Evolutionary conservation across 2,329 filamentous ascomycete species (phyloP), one percentile per base, ranked within the genome.

Genomic region (Rhytidhysteron rufulum): DNA sequence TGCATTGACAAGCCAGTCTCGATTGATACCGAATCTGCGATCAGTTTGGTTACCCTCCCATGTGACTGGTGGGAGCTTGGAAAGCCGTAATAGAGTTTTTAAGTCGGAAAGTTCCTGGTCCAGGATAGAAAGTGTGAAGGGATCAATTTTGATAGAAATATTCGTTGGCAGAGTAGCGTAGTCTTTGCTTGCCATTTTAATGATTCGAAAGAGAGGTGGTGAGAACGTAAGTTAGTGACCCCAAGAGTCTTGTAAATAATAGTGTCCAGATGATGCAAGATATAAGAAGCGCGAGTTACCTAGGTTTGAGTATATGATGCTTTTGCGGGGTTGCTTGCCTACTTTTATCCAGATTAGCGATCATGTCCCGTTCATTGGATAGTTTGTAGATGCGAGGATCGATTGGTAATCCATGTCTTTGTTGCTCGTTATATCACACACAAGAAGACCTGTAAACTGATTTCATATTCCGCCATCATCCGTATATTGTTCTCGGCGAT

Each of bases 11-110:
- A 66, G 52, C 63, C 63, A 66, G 49, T 57, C 48, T 44, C 44
- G 57, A 0, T 57, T 55, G 7, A 65, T 60, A 10, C 61, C 57
- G 30, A 49, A 58, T 25, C 46, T 42, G 16, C 54, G 32, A 34
- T 56, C 56, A 35, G 62, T 40, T 45, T 55, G 50, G 21, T 38
- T 41, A 34, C 50, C 53, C 42, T 61, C 58, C 36, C 42, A 66
- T n/a, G 51, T 58, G 10, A 54, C 43, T 1, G 60, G 61, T 1
- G 53, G 53, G 22, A 65, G 49, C 29, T 55, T 63, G 25, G 58
- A 62, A 24, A 65, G 52, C 31, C 55, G 46, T 37, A 66, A 53
- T 25, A 66, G 62, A 37, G 63, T 61, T 34, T 57, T 57, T 51
- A 58, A 63, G 35, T 65, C 60, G 4, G 57, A 57, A 10, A 63